Evolutionary conservation across 2,329 filamentous ascomycete genomes (phyloP).

Genomic region (Aspergillus ibericus): DNA sequence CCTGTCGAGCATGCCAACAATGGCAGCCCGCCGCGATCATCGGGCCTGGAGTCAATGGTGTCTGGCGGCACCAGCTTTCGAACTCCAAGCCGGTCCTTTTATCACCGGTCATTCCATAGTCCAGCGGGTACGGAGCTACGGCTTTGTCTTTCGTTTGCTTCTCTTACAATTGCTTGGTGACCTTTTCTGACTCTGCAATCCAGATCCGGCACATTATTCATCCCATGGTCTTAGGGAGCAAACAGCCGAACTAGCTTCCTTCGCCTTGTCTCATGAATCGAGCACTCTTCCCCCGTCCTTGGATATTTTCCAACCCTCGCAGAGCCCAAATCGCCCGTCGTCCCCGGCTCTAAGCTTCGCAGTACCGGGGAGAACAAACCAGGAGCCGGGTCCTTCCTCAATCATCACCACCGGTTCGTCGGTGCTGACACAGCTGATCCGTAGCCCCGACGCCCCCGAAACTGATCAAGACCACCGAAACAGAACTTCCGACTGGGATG

Average conservation of each 20-base stretch:
- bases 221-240: constrained; percentile 76
- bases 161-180: not conserved
- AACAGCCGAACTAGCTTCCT: constrained; percentile 81
- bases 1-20: constrained; percentile 31
- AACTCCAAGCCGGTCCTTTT: constrained; percentile 47
- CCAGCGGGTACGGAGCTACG: constrained; percentile 35
- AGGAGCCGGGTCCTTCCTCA: constrained; percentile 18
- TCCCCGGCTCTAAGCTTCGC: constrained; percentile 25
- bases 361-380: constrained; percentile 10
- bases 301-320: constrained; percentile 29
- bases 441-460: constrained; percentile 34
- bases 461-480: constrained; percentile 13
- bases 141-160: not conserved
- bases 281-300: constrained; percentile 30
- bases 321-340: constrained; percentile 13
- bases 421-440: constrained; percentile 53
- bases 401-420: constrained; percentile 41
- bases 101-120: constrained; percentile 46
- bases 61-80: constrained; percentile 36
- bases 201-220: constrained; percentile 72
- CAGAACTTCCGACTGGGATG: constrained; percentile 13
- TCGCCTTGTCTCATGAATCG: constrained; percentile 63
- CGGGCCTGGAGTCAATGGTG: constrained; percentile 29
- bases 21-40: constrained; percentile 28
- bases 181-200: constrained; percentile 24